A percentile compares a stretch with the other conserved stretches of the same genome.
phyloP scores from a whole-genome alignment of 1,139 yeast species.

The Hanseniaspora sp. region DNA sequence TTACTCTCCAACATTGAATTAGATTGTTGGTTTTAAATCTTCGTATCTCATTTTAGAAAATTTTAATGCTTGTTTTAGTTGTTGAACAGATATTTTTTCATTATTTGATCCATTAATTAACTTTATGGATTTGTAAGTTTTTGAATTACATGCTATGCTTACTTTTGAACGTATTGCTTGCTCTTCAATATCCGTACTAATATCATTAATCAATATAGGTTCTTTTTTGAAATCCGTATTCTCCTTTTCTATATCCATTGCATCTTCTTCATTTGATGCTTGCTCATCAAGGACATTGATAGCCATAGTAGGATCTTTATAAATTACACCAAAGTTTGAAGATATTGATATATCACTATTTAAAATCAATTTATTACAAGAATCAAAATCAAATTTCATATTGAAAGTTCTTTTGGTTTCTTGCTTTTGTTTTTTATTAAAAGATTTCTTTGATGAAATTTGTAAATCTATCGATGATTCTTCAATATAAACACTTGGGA shows the following conservation, averaged over 20 bases:
- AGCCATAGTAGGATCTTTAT: conserved; percentile 28
- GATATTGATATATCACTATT: conserved; percentile 37
- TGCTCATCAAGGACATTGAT: conserved; percentile 26
- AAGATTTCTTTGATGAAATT: conserved; percentile 34
- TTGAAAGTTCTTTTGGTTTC: conserved; percentile 36
- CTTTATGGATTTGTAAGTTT: conserved; percentile 30
- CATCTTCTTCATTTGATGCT: conserved; percentile 27
- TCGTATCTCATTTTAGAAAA: conserved; percentile 36
- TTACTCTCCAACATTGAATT: neutral
- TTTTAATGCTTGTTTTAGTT: conserved; percentile 37
- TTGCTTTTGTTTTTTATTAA: conserved; percentile 35
- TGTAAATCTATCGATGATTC: conserved; percentile 44
- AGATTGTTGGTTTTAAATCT: conserved; percentile 22
- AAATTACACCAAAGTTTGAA: conserved; percentile 57
- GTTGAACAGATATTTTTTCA: conserved; percentile 38
- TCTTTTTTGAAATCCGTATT: conserved; percentile 17
- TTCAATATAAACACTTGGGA: conserved; percentile 59
- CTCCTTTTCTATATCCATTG: conserved; percentile 26
- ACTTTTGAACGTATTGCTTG: conserved; percentile 30
- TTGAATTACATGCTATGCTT: conserved; percentile 26
- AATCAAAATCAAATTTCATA: conserved; percentile 36
- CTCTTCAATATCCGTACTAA: conserved; percentile 77
- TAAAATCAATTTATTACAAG: conserved; percentile 31
- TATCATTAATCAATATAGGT: conserved; percentile 48
- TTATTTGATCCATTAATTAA: conserved; percentile 36